Evolutionary conservation across 228 moss, liverwort and hornwort species (phyloP), one percentile per base, ranked within the genome.

Genomic region (Sphagnum magellanicum): DNA sequence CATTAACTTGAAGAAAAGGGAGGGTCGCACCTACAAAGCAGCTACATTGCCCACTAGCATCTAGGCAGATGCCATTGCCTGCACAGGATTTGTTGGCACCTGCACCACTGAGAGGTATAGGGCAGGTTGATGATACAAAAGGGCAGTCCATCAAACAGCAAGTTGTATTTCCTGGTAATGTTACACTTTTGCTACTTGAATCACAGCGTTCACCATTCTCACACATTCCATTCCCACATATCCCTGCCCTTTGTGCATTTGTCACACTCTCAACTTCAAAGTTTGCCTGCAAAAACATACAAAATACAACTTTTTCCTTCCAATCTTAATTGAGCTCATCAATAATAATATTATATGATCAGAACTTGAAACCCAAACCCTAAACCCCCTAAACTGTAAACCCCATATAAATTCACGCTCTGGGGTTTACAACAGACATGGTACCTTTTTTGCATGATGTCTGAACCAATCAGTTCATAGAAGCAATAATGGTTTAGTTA

Each of bases 91-190:
- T 68, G 70, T 82, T 71, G 6, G 76, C 76, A 61, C 68, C 49
- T 4, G 80, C 83, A 10, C 91, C 93, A 16, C 7, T 57, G 3
- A 76, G 67, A 47, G 79, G 57, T 66, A 83, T 74, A 10, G 93
- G 91, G 11, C 96, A 96, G 50, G 80, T 71, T 4, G 73, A 16
- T 3, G 92, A 86, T 4, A 93, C 86, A 50, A 84, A 96, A 0
- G 96, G 93, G 66, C 96, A 96, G 63, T 96, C 96, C 59, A 81
- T 72, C 59, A 89, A 73, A 75, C 96, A 96, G 78, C 96, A 96
- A 6, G 80, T 71, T 7, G 75, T 72, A 4, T 74, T 76, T 48
- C 78, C 77, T 64, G 79, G 71, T 15, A 78, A 76, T 50, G 72
- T 79, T 63, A 89, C 82, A 76, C 96, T 93, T 64, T 72, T 69